phyloP scores from a whole-genome alignment of 2,329 filamentous ascomycete genomes.

The Penicillium digitatum region DNA sequence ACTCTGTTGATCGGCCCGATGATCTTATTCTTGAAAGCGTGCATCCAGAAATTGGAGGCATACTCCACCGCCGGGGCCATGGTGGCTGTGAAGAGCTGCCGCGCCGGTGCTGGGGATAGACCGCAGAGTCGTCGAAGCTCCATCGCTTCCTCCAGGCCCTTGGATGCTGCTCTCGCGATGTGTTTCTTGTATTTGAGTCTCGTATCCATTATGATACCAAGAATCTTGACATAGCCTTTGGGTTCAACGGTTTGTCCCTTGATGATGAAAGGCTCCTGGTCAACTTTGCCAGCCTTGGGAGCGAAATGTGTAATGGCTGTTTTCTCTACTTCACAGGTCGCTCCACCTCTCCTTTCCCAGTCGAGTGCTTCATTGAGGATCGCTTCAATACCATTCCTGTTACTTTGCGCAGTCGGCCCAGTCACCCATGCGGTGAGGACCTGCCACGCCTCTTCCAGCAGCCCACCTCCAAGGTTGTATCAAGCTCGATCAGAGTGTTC shows the following conservation, averaged over 20 bases:
- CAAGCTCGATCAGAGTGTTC: no score
- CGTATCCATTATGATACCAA: slow-evolving; percentile 15
- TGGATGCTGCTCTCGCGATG: slow-evolving; percentile 20
- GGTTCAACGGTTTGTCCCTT: no score
- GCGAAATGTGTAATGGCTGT: not conserved
- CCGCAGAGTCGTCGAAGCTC: slow-evolving; percentile 7
- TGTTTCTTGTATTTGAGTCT: slow-evolving; percentile 25
- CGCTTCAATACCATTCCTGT: no score
- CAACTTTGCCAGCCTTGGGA: not conserved
- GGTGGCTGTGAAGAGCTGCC: slow-evolving; percentile 16
- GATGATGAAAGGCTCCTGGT: no score
- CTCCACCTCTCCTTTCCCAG: no score
- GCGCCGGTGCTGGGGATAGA: slow-evolving; percentile 14
- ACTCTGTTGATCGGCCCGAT: slow-evolving; percentile 17
- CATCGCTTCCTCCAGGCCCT: slow-evolving; percentile 19
- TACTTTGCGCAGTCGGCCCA: no score
- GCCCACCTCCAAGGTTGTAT: no score
- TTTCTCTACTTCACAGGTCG: no score
- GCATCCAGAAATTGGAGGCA: slow-evolving; percentile 23
- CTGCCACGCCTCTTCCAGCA: no score
- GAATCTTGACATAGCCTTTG: no score
- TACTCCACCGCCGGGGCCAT: slow-evolving; percentile 26
- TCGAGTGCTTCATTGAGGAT: no score
- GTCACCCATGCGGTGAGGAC: no score
- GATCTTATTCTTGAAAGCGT: slow-evolving; percentile 11